These are phyloP conservation scores for Catenaria anguillulae DNA, from an alignment of 371 early-diverging fungal genomes.

Conservation along the genomic window DNA sequence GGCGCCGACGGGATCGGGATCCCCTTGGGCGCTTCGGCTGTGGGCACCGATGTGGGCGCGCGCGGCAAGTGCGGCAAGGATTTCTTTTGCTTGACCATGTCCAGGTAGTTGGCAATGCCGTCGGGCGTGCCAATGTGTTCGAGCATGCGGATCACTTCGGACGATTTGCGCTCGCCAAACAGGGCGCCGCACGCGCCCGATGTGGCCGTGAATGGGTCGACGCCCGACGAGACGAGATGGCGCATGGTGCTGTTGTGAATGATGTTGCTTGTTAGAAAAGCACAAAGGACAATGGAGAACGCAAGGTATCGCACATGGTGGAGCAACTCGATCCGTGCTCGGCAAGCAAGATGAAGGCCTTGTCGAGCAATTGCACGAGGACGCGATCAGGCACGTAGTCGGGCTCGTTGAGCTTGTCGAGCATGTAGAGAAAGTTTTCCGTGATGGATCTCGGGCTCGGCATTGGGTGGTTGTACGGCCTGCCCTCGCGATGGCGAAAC, in stretches of 20 bases:
- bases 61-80: neutral
- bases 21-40: neutral
- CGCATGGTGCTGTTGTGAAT: slow-evolving; percentile 34
- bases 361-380: slow-evolving; percentile 22
- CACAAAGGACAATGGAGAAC: neutral
- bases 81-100: slow-evolving; percentile 25
- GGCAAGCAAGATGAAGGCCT: slow-evolving; percentile 30
- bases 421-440: slow-evolving; percentile 31
- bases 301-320: too few relatives aligned
- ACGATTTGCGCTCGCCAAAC: slow-evolving; percentile 6
- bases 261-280: slow-evolving; percentile 11
- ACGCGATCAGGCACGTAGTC: slow-evolving; percentile 21
- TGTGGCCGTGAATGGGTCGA: slow-evolving; percentile 30
- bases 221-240: slow-evolving; percentile 24
- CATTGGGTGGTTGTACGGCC: slow-evolving; percentile 28
- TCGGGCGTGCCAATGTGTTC: slow-evolving; percentile 20
- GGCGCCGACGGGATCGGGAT: neutral
- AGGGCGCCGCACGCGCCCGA: slow-evolving; percentile 25
- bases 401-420: slow-evolving; percentile 17
- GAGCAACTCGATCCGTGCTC: slow-evolving; percentile 26
- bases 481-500: slow-evolving; percentile 28
- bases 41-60: neutral
- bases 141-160: slow-evolving; percentile 27
- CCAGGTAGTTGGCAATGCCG: slow-evolving; percentile 21
- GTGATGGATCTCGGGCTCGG: slow-evolving; percentile 12